phyloP scores from a whole-genome alignment of 106 monocot species.

The Xerophyta viscosa region DNA sequence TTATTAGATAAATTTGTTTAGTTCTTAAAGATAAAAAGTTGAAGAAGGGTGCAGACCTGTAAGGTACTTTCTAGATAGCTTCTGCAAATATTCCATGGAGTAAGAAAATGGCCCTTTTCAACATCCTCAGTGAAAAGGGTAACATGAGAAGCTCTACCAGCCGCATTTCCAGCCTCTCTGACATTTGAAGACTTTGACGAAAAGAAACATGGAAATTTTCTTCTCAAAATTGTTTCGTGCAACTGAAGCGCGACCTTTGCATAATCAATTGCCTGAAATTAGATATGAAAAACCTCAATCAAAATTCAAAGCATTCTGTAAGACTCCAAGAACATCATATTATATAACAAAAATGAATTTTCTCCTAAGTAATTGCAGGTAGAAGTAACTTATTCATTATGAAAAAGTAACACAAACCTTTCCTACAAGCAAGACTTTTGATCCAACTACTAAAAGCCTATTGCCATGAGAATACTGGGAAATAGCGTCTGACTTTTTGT shows the following conservation, averaged over 20 bases:
- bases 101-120: constrained; percentile 33
- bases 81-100: constrained; percentile 65
- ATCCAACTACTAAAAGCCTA: too few species aligned
- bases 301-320: background rate
- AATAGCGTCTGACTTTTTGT: too few species aligned
- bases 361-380: too few species aligned
- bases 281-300: too few species aligned
- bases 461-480: too few species aligned
- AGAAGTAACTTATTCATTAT: too few species aligned
- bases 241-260: constrained; percentile 46
- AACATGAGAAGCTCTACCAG: constrained; percentile 3
- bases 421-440: too few species aligned
- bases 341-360: too few species aligned
- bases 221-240: constrained; percentile 42
- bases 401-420: too few species aligned
- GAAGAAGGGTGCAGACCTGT: constrained; percentile 44
- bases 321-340: background rate
- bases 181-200: constrained; percentile 3
- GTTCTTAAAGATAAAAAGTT: background rate
- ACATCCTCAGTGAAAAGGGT: constrained; percentile 22
- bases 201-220: constrained; percentile 37
- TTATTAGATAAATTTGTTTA: background rate
- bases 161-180: background rate
- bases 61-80: constrained; percentile 84
- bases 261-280: constrained; percentile 56